Conservation (phyloP, 129 eudicot genomes). For the Silybum marianum region DNA sequence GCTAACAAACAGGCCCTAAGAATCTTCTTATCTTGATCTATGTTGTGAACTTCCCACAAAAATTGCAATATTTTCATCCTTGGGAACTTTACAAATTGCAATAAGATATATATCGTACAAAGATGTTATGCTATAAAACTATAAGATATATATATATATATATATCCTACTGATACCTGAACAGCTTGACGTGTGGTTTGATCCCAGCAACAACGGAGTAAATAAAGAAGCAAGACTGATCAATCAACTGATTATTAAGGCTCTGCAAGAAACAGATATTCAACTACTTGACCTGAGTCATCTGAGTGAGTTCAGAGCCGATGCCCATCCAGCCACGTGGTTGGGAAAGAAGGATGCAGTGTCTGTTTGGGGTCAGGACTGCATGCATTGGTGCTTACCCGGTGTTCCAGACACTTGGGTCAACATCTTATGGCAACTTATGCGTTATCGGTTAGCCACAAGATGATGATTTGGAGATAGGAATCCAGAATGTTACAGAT, state of each 20-base stretch:
- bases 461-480: constrained; percentile 13
- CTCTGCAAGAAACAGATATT: constrained; percentile 58
- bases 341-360: constrained; percentile 93
- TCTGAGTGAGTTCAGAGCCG: constrained; percentile 88
- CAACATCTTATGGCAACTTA: constrained; percentile 63
- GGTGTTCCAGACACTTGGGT: constrained; percentile 98
- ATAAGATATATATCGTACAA: background rate
- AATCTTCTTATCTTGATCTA: background rate
- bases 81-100: background rate
- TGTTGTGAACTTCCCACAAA: background rate
- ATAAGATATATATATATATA: no score
- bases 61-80: background rate
- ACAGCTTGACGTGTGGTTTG: constrained; percentile 98
- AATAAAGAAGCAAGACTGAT: constrained; percentile 86
- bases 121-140: background rate
- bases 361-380: constrained; percentile 95
- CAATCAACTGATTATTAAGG: constrained; percentile 51
- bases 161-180: constrained; percentile 32
- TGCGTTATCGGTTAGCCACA: constrained; percentile 40
- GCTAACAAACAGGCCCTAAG: no score
- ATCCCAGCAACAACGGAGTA: constrained; percentile 83
- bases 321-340: constrained; percentile 97
- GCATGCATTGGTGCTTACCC: constrained; percentile 99
- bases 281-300: constrained; percentile 68
- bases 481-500: background rate